These are phyloP conservation scores for Sphaerulina populicola DNA, from an alignment of 2,329 filamentous ascomycete species.

Conservation along the genomic window DNA sequence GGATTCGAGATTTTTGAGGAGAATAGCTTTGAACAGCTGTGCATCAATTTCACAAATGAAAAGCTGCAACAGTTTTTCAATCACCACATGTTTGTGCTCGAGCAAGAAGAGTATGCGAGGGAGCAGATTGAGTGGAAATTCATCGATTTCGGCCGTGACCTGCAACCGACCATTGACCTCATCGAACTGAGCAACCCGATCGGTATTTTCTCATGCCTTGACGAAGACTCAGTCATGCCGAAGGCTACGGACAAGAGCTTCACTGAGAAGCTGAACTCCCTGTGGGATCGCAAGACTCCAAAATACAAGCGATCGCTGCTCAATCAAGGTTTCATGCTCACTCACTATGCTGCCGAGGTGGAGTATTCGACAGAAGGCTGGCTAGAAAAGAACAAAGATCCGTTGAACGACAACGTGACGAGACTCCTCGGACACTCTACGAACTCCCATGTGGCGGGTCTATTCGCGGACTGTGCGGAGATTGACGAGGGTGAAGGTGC, in stretches of 20 bases:
- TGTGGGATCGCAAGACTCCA: slow-evolving; percentile 92
- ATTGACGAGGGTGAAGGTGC: slow-evolving; percentile 63
- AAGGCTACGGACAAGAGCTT: slow-evolving; percentile 96
- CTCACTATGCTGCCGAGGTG: slow-evolving; percentile 94
- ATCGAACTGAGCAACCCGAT: slow-evolving; percentile 96
- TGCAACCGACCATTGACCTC: slow-evolving; percentile 94
- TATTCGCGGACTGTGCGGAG: slow-evolving; percentile 85
- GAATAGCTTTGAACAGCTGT: slow-evolving; percentile 97
- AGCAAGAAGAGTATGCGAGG: slow-evolving; percentile 94
- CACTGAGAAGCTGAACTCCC: slow-evolving; percentile 89
- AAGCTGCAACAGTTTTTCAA: slow-evolving; percentile 99
- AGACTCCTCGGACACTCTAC: slow-evolving; percentile 73
- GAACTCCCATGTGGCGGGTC: slow-evolving; percentile 70
- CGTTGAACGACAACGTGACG: slow-evolving; percentile 93
- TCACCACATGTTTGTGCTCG: slow-evolving; percentile 98
- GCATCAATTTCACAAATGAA: slow-evolving; percentile 99
- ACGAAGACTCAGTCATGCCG: slow-evolving; percentile 98
- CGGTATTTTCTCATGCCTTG: slow-evolving; percentile 94
- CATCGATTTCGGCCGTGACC: slow-evolving; percentile 93
- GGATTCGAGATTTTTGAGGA: slow-evolving; percentile 98
- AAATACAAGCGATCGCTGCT: slow-evolving; percentile 88
- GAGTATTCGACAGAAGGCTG: slow-evolving; percentile 93
- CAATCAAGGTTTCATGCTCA: slow-evolving; percentile 87
- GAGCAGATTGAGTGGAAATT: slow-evolving; percentile 99
- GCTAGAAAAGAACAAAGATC: slow-evolving; percentile 99